Base-by-base conservation (phyloP, 352 stramenopile species). In the Pythium scleroteichum region DNA sequence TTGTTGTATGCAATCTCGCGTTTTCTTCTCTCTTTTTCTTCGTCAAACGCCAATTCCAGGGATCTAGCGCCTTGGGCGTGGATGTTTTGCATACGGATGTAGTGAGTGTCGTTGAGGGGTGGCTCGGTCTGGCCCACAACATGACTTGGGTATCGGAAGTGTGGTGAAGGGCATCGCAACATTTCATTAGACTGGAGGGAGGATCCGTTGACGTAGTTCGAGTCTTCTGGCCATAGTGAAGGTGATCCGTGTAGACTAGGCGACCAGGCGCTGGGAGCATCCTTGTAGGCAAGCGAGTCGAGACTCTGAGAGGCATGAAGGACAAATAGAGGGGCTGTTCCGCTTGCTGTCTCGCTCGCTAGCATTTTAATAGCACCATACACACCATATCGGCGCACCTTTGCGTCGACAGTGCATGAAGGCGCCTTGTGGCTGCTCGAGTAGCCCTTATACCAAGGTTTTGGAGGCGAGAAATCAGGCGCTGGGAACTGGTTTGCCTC, bases 391-490 rank as follows among this genome's bases (percentile, higher is more conserved):
- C 77, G 79, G 22, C 68, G 67, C 4, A 87, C 48, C 46, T 83
- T 82, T 8, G 75, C 77, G 19, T 87, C 77, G 7, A 85, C 24
- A 3, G 69, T 77, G 19, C 76, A 71, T 1, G 54, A 41, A 3
- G 69, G 60, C 4, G 65, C 38, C 35, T 80, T 73, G 42, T 67
- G 54, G 10, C 62, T 47, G 16, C 62, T 75, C 12, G 74, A 76
- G 35, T 71, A 76, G 8, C 71, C 63, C 22, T 73, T 75, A 54
- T 87, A 88, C 79, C 79, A 88, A 5, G 79, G 76, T 23, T 76
- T 84, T 1, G 44, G 33, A 6, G 52, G 44, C 22, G 68, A 73
- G 3, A 74, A 68, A 4, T 64, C 40, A 1, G 68, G 57, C 8
- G 57, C 40, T 42, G 46, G 62, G 26, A 66, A 65, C 35, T 55